phyloP scores from a whole-genome alignment of 129 eudicot species.

The Artemisia argyi region DNA sequence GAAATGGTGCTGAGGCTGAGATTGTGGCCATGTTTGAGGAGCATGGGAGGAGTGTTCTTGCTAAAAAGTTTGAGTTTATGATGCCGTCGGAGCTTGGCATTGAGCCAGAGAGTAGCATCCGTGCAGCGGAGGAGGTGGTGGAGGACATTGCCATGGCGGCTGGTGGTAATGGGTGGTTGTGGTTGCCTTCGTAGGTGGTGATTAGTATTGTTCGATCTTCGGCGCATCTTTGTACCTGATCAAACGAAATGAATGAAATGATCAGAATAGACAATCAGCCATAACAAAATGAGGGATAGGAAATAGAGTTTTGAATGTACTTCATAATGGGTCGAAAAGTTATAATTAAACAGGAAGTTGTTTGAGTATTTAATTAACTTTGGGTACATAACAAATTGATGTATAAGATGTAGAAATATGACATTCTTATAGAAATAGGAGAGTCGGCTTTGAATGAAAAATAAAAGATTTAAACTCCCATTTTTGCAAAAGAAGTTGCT shows the following conservation, averaged over 20 bases:
- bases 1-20: slow-evolving; percentile 77
- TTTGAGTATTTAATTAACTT: too few species aligned
- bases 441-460: too few species aligned
- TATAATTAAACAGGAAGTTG: too few species aligned
- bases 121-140: slow-evolving; percentile 61
- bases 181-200: slow-evolving; percentile 78
- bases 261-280: neutral
- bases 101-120: slow-evolving; percentile 73
- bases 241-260: neutral
- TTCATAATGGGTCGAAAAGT: too few species aligned
- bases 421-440: too few species aligned
- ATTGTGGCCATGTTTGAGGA: slow-evolving; percentile 69
- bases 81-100: slow-evolving; percentile 72
- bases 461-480: too few species aligned
- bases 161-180: slow-evolving; percentile 78
- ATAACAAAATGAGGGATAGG: too few species aligned
- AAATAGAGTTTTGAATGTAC: too few species aligned
- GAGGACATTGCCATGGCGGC: slow-evolving; percentile 83
- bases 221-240: slow-evolving; percentile 77
- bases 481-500: too few species aligned
- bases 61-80: slow-evolving; percentile 56
- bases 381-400: too few species aligned
- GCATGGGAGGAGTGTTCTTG: slow-evolving; percentile 55
- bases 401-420: too few species aligned
- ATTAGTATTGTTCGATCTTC: slow-evolving; percentile 55